Conservation (phyloP, 371 early-diverging fungal genomes). For the Mycotypha africana region DNA sequence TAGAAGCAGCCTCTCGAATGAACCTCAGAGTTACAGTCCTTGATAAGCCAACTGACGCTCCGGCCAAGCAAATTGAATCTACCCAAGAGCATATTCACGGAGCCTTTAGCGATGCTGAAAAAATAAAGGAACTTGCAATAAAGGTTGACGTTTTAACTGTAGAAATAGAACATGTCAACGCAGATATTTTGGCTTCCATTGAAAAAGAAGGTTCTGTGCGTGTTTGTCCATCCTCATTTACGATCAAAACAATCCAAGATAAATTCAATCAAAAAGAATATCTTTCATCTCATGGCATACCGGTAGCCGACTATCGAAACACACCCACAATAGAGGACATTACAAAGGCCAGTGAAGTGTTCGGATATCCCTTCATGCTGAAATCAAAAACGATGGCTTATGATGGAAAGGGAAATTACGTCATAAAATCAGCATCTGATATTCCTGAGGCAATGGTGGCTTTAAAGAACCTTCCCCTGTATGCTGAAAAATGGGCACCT, state of each 20-base stretch:
- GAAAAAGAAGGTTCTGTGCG: conserved; percentile 44
- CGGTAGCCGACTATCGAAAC: conserved; percentile 70
- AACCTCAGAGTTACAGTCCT: conserved; percentile 79
- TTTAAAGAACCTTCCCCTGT: conserved; percentile 55
- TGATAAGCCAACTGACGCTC: conserved; percentile 67
- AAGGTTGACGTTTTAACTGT: conserved; percentile 83
- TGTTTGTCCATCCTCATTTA: conserved; percentile 75
- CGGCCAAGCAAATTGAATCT: conserved; percentile 84
- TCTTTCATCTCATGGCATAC: conserved; percentile 54
- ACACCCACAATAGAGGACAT: conserved; percentile 34
- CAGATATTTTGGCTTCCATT: conserved; percentile 63
- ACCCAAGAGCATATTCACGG: conserved; percentile 70
- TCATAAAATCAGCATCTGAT: conserved; percentile 65
- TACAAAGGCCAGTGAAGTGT: conserved; percentile 47
- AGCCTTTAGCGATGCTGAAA: conserved; percentile 70
- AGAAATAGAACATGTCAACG: conserved; percentile 96
- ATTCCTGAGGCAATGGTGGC: conserved; percentile 57
- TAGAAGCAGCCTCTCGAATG: conserved; percentile 90
- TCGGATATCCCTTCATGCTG: conserved; percentile 92
- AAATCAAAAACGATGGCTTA: conserved; percentile 93
- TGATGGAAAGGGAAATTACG: conserved; percentile 92
- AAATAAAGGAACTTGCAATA: conserved; percentile 70
- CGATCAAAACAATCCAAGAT: conserved; percentile 89
- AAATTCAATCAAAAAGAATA: conserved; percentile 88
- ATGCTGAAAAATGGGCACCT: conserved; percentile 92